Base-by-base conservation (phyloP, 768 basidiomycete species). In the Porphyrellus cyaneotinctus region DNA sequence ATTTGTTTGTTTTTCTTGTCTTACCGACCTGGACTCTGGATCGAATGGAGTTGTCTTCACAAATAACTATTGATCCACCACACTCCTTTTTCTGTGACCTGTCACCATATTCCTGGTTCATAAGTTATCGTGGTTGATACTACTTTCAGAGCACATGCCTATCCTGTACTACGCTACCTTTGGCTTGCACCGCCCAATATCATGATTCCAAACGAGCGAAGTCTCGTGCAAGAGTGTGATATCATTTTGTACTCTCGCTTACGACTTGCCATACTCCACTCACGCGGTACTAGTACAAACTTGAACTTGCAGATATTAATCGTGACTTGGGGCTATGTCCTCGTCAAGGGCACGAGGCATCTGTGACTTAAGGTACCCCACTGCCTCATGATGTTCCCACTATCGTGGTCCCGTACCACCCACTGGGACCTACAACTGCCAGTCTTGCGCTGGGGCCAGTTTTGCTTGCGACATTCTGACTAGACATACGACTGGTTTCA, bases 41-140 rank as follows among this genome's bases (percentile, higher is more conserved):
- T 18, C 14, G 26, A 6, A 22, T 41, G 38, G 13, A 41, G n/a
- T 38, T n/a, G 38, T 15, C 14, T 35, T n/a, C n/a, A 23, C 23
- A 15, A 36, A n/a, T 30, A 30, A 15, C n/a, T 47, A 43, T 47
- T 20, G 35, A 43, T 53, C 32, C 12, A n/a, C 7, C 45, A 20
- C 46, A 20, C 49, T 52, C 52, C 31, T 50, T 57, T 49, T 47
- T 41, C 17, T 31, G 35, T 6, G 31, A 14, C 15, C 24, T 55
- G 54, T 54, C 17, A 18, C n/a, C 31, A 43, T 46, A 54, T 42
- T 51, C 39, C 44, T 51, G 41, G 31, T 45, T 41, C 38, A 30
- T 67, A 65, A 67, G 14, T 67, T 67, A 66, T 66, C 33, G 45
- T 37, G 26, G 9, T 53, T 37, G 54, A 56, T 37, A 38, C 28